phyloP scores from a whole-genome alignment of 139 green algal genomes.

The Picochlorum sp. region DNA sequence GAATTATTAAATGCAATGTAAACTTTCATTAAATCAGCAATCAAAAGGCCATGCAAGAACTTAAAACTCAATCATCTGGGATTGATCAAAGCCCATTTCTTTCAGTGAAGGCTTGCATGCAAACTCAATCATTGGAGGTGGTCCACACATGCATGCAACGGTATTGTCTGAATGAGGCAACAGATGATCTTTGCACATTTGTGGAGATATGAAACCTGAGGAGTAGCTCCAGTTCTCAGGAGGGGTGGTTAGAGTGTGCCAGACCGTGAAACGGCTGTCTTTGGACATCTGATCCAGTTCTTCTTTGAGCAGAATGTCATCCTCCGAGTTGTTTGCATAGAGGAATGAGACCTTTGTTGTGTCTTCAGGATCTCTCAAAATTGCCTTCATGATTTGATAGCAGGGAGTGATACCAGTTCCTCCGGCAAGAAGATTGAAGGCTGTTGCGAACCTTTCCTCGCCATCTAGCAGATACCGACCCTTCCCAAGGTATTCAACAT shows the following conservation, averaged over 20 bases:
- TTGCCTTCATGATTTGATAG: slow-evolving; percentile 64
- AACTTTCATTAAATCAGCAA: too few species aligned
- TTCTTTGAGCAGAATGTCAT: slow-evolving; percentile 89
- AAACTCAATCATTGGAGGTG: slow-evolving; percentile 83
- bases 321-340: slow-evolving; percentile 84
- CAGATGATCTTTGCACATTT: slow-evolving; percentile 69
- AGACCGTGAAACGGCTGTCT: slow-evolving; percentile 53
- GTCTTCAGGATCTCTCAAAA: slow-evolving; percentile 74
- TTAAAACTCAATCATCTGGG: slow-evolving; percentile 57
- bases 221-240: slow-evolving; percentile 52
- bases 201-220: slow-evolving; percentile 67
- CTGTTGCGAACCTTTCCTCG: slow-evolving; percentile 21
- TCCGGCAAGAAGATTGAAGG: slow-evolving; percentile 86
- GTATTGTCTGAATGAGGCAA: slow-evolving; percentile 34
- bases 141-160: slow-evolving; percentile 83
- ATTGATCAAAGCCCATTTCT: slow-evolving; percentile 45
- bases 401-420: slow-evolving; percentile 82
- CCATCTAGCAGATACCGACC: slow-evolving; percentile 43
- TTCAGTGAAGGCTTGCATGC: slow-evolving; percentile 74
- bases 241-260: slow-evolving; percentile 45
- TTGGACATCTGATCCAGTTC: slow-evolving; percentile 79
- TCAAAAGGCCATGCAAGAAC: too few species aligned
- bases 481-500: slow-evolving; percentile 76
- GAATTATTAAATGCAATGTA: too few species aligned
- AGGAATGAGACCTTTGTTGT: slow-evolving; percentile 77